Evolutionary conservation across 495 filamentous ascomycete species (phyloP).

Genomic region (Talaromyces stipitatus): DNA sequence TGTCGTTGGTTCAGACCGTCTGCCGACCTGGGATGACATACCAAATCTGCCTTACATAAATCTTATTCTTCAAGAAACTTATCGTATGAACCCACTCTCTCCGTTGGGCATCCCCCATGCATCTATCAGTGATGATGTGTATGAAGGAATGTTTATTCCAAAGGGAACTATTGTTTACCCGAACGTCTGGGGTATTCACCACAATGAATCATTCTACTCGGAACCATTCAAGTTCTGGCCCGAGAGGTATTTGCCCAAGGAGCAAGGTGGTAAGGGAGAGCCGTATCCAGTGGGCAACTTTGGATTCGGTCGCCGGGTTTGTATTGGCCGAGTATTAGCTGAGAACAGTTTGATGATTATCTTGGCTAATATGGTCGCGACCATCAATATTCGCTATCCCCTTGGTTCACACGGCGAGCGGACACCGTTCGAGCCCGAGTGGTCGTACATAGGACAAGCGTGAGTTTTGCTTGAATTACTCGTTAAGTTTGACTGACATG

Average conservation of each 20-base stretch:
- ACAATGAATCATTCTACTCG: constrained; percentile 28
- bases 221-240: constrained; percentile 32
- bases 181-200: constrained; percentile 38
- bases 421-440: background rate
- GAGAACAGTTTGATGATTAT: constrained; percentile 14
- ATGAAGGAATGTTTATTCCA: constrained; percentile 41
- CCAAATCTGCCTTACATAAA: constrained; percentile 22
- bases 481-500: background rate
- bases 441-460: background rate
- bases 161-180: constrained; percentile 31
- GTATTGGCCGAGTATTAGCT: constrained; percentile 14
- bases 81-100: constrained; percentile 26
- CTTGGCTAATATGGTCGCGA: constrained; percentile 12
- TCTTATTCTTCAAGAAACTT: constrained; percentile 24
- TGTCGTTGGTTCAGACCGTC: constrained; percentile 14
- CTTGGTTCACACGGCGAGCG: constrained; percentile 11
- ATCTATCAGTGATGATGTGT: constrained; percentile 40
- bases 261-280: constrained; percentile 40
- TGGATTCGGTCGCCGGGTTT: constrained; percentile 39
- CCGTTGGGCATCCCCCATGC: constrained; percentile 45
- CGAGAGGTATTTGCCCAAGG: constrained; percentile 32
- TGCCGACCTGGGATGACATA: constrained; percentile 13
- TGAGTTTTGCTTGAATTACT: background rate
- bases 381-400: constrained; percentile 11
- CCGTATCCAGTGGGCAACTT: constrained; percentile 42